These are phyloP conservation scores for Huntiella moniliformis DNA, from an alignment of 2,329 filamentous ascomycete species.

Conservation along the genomic window DNA sequence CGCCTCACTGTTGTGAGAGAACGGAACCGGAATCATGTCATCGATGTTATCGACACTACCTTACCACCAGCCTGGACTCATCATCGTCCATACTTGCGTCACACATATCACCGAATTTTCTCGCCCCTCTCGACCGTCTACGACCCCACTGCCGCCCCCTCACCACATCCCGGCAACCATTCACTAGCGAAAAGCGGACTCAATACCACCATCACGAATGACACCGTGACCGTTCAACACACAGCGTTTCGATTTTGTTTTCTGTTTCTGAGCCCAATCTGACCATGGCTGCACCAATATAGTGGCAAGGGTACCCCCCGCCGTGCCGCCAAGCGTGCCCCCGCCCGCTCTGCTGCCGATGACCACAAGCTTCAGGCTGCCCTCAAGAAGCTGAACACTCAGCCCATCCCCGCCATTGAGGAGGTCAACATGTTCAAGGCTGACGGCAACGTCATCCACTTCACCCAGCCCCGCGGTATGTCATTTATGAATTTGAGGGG, in stretches of 20 bases:
- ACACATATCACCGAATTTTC: neutral
- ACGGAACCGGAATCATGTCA: too few relatives aligned
- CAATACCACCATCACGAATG: neutral
- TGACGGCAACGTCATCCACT: constrained; percentile 99
- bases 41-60: neutral
- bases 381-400: constrained; percentile 98
- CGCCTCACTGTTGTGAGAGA: too few relatives aligned
- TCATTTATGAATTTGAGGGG: constrained; percentile 13
- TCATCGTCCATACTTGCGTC: too few relatives aligned
- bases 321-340: constrained; percentile 96
- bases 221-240: neutral
- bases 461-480: constrained; percentile 90
- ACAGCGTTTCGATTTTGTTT: constrained; percentile 3
- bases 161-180: constrained; percentile 14
- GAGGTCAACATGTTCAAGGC: constrained; percentile 99
- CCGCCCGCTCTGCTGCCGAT: constrained; percentile 79
- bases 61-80: neutral
- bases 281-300: constrained; percentile 10
- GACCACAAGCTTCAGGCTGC: constrained; percentile 98
- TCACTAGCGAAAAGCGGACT: constrained; percentile 14
- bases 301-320: constrained; percentile 95
- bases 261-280: constrained; percentile 9
- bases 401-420: constrained; percentile 98
- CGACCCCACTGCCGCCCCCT: constrained; percentile 5
- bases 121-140: neutral